Evolutionary conservation across 2,329 filamentous ascomycete genomes (phyloP), one percentile per base, ranked within the genome.

Genomic region (Nemania bipapillata): DNA sequence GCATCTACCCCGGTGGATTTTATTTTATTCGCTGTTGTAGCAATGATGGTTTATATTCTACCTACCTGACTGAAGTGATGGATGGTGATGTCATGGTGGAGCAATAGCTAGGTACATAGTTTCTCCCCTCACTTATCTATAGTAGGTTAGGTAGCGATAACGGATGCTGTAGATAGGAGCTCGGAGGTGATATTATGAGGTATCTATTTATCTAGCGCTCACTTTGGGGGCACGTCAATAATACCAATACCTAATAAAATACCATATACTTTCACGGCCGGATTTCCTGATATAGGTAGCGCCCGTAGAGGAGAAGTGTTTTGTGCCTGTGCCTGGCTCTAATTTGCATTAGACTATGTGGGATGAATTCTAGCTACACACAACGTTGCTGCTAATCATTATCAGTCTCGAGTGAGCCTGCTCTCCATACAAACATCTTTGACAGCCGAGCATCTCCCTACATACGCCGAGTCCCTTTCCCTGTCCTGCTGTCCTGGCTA

Each of bases 241-340:
- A 63, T 30, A 37, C 59, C n/a, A n/a, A n/a, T n/a, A n/a, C n/a
- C n/a, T n/a, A n/a, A n/a, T n/a, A n/a, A n/a, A 62, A 11, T 54
- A 26, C 32, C 9, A 9, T 58, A 49, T 60, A 57, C 55, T 49
- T 45, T 55, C 65, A 55, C 59, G 3, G 55, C 22, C 70, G 73
- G 72, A 66, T 75, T 76, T 63, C 75, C 73, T 65, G 65, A 76
- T 73, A 55, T 17, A 74, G 75, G 73, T 72, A 74, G 71, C 70
- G 52, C 37, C 64, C 12, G 65, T 63, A 50, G 64, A 40, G 37
- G 42, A 73, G 65, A 69, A 68, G 50, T 68, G 42, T 61, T 65
- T n/a, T 32, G 30, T 32, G 30, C 30, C 63, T 66, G 72, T 75
- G 70, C 73, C 71, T 76, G 70, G 69, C 11, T 56, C 71, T 73